Conservation (phyloP, 1,139 yeast genomes). For the Zygoascus meyerae region DNA sequence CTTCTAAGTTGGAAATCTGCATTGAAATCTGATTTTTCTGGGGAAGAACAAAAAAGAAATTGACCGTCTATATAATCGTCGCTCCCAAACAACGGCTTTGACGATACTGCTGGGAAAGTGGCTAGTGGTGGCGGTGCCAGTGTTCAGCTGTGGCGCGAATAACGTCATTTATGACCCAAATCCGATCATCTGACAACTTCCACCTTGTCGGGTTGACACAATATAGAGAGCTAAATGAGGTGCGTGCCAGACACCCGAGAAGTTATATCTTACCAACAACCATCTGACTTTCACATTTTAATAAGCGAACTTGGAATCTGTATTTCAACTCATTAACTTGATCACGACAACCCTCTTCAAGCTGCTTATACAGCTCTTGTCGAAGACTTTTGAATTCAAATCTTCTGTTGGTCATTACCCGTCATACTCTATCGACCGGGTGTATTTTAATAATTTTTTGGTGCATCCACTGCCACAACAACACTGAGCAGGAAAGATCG, state of each 20-base stretch:
- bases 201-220: slow-evolving; percentile 9
- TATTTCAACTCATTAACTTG: no score
- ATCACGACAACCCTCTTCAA: no score
- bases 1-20: no score
- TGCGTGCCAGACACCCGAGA: no score
- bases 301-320: not conserved
- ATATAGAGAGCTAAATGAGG: not conserved
- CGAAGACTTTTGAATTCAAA: no score
- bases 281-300: not conserved
- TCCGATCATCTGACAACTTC: slow-evolving; percentile 4
- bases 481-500: no score
- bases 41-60: no score
- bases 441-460: not conserved
- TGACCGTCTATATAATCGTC: no score
- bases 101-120: not conserved
- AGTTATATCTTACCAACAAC: not conserved
- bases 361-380: not conserved
- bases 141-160: slow-evolving; percentile 8
- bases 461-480: no score
- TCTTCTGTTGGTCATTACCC: no score
- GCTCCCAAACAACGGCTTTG: no score
- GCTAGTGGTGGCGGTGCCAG: slow-evolving; percentile 5
- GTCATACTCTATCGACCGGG: not conserved
- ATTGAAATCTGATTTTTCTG: no score
- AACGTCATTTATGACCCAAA: not conserved